Evolutionary conservation across 768 basidiomycete species (phyloP), one percentile per base, ranked within the genome.

Genomic region (Sarcodon aspratus): DNA sequence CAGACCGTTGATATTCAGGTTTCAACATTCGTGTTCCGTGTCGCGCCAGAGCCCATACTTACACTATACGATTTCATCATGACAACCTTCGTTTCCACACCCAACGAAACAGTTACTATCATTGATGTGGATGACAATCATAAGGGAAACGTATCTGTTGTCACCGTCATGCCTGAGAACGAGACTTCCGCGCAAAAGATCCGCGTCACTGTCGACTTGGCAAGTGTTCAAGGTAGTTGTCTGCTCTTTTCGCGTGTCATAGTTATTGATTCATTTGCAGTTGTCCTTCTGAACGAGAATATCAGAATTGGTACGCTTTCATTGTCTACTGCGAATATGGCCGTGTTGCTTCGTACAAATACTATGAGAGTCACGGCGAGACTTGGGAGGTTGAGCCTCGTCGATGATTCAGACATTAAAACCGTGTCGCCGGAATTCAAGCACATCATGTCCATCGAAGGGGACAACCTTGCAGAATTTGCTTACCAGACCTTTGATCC

Each of bases 31-130:
- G 76, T 94, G 47, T 82, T 98, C 64, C 79, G 80, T 49, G 81
- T 85, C 3, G 85, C 86, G 7, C 93, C 96, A 0, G 90, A 92
- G 59, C 93, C 95, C 10, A 82, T 97, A 38, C 69, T 99, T 35
- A 75, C 85, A 1, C 65, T 97, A 17, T 98, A 97, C 65, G 93
- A 98, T 66, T 97, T 95, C 68, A 79, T 99, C 64, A 94, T 99
- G 85, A 85, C 87, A 3, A 97, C 96, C 0, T 99, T 99, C 64
- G 87, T 91, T 9, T 79, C 85, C 8, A 36, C 44, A 42, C 48
- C 52, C 33, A 31, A 46, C 42, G 18, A 49, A 9, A 35, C 44
- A 33, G 37, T 11, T 9, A 11, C 37, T 43, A 32, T 10, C 32
- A 33, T 32, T 1, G 34, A 31, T 15, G 15, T 47, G 9, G 12